Evolutionary conservation across 345 rosid genomes (phyloP).

Genomic region (Citrus mangshanensis): DNA sequence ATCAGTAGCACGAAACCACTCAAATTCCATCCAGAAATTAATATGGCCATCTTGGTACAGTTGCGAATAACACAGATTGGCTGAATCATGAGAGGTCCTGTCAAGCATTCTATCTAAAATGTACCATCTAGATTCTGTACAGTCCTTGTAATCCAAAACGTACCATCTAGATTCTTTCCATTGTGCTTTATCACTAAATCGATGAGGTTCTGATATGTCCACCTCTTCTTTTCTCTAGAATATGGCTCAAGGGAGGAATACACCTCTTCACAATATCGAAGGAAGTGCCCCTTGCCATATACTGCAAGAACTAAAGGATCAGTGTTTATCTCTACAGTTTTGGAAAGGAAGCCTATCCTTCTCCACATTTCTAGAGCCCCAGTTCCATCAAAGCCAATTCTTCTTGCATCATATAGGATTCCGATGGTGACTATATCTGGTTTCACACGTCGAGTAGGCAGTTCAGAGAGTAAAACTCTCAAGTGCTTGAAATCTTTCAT

Average conservation of each 20-base stretch:
- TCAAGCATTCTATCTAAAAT: not conserved
- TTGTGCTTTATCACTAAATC: conserved; percentile 31
- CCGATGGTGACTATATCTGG: conserved; percentile 72
- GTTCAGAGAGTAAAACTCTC: conserved; percentile 30
- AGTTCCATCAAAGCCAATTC: conserved; percentile 37
- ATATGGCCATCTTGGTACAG: not conserved
- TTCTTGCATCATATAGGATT: conserved; percentile 42
- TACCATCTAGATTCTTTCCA: not conserved
- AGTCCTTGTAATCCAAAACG: not conserved
- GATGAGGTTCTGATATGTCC: conserved; percentile 48
- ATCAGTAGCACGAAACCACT: not conserved
- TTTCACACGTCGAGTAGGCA: conserved; percentile 31
- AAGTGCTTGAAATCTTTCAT: conserved; percentile 51
- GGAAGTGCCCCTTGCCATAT: conserved; percentile 56
- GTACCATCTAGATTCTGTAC: not conserved
- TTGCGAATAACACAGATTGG: not conserved
- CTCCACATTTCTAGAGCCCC: conserved; percentile 47
- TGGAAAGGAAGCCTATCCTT: conserved; percentile 45
- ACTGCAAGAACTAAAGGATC: conserved; percentile 57
- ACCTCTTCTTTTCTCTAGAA: conserved; percentile 31
- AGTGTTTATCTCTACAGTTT: conserved; percentile 46
- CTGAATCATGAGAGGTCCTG: not conserved
- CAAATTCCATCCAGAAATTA: not conserved
- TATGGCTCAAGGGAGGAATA: conserved; percentile 31
- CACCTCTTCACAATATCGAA: conserved; percentile 44